These are phyloP conservation scores for Litchi chinensis DNA, from an alignment of 345 rosid genomes.

Conservation along the genomic window DNA sequence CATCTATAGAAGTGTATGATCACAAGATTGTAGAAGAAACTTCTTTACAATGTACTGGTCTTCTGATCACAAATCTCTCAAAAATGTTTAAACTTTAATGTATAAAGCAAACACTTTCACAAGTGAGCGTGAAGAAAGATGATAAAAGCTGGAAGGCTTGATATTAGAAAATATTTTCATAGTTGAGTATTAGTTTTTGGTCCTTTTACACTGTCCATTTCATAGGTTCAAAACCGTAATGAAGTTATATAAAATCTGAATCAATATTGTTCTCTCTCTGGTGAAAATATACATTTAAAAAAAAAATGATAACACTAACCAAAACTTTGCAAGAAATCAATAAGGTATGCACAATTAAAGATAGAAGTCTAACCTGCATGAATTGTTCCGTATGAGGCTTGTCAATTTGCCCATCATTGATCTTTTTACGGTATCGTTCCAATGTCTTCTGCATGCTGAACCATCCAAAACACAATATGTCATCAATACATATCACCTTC, in stretches of 20 bases:
- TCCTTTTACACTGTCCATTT: too few species aligned
- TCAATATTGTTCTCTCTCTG: neutral
- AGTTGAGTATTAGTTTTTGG: too few species aligned
- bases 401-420: constrained; percentile 28
- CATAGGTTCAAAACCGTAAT: too few species aligned
- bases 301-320: too few species aligned
- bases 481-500: neutral
- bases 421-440: constrained; percentile 42
- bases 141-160: too few species aligned
- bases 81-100: too few species aligned
- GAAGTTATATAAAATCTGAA: neutral
- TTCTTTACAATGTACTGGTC: neutral
- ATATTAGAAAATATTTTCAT: too few species aligned
- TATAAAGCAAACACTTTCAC: too few species aligned
- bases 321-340: too few species aligned
- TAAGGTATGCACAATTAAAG: neutral
- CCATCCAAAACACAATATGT: constrained; percentile 10
- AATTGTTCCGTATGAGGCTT: constrained; percentile 29
- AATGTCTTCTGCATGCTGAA: constrained; percentile 47
- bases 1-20: neutral
- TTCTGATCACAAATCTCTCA: neutral
- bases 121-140: too few species aligned
- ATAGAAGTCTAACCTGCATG: constrained; percentile 43
- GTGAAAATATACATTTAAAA: neutral
- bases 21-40: neutral